phyloP scores from a whole-genome alignment of 108 stramenopile species.

The Hondaea fermentalgiana region DNA sequence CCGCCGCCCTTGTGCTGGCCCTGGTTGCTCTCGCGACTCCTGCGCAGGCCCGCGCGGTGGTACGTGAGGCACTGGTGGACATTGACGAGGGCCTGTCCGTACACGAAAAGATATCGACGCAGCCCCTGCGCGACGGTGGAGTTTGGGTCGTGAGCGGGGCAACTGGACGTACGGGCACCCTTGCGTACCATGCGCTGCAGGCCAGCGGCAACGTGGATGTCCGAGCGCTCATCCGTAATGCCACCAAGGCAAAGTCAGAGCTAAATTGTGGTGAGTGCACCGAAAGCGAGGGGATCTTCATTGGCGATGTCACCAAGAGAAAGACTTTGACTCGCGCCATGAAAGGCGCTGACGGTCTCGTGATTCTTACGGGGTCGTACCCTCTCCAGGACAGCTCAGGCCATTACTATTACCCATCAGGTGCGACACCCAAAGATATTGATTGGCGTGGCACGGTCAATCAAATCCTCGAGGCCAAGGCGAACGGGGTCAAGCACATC shows the following conservation, averaged over 20 bases:
- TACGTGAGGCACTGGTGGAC: too few species aligned
- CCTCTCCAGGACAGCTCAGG: neutral
- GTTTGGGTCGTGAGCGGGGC: neutral
- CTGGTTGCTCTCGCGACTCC: too few species aligned
- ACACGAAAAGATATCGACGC: too few species aligned
- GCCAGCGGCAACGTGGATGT: neutral
- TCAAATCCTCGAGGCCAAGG: neutral
- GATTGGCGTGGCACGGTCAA: neutral
- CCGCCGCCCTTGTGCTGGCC: too few species aligned
- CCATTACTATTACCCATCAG: neutral
- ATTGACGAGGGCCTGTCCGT: too few species aligned
- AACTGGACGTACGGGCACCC: neutral
- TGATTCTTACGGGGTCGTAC: neutral
- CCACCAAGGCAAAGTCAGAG: neutral
- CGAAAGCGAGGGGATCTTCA: neutral
- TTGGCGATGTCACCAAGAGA: neutral
- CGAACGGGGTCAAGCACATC: neutral
- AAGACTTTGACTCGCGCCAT: neutral
- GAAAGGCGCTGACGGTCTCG: neutral
- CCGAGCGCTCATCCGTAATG: neutral
- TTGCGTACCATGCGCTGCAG: neutral
- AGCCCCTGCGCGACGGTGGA: neutral
- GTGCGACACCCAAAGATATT: neutral
- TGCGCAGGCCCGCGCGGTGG: too few species aligned
- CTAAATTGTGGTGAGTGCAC: neutral